Percentiles rank a stretch among this genome's conserved stretches.
These are phyloP conservation scores for Beauveria caledonica DNA, from an alignment of 2,329 filamentous ascomycete species.

Conservation along the genomic window DNA sequence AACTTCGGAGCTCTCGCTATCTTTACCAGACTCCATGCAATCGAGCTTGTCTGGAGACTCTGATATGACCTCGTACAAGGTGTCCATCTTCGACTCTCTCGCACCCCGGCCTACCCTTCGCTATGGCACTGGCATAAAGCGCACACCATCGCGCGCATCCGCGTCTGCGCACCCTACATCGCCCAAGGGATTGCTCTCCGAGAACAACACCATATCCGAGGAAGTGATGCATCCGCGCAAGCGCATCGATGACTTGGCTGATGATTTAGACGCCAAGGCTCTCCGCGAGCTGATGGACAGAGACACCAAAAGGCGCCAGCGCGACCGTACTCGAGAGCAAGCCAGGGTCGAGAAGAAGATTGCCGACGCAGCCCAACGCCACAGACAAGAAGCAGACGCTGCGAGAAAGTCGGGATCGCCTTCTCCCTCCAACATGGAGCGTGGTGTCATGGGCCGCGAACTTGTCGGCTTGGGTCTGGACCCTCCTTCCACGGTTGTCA, in stretches of 20 bases:
- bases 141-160: conserved; percentile 37
- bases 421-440: conserved; percentile 48
- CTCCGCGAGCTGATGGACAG: conserved; percentile 84
- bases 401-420: conserved; percentile 42
- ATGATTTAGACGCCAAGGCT: conserved; percentile 77
- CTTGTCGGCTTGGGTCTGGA: conserved; percentile 48
- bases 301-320: conserved; percentile 71
- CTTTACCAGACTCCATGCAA: conserved; percentile 63
- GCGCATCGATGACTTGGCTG: conserved; percentile 63
- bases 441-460: conserved; percentile 53
- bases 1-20: conserved; percentile 66
- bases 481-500: conserved; percentile 45
- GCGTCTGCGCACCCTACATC: conserved; percentile 41
- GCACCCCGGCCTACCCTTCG: conserved; percentile 78
- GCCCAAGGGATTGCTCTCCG: conserved; percentile 42
- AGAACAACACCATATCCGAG: conserved; percentile 49
- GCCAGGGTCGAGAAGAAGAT: conserved; percentile 59
- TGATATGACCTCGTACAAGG: conserved; percentile 65
- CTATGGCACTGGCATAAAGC: conserved; percentile 58
- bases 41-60: conserved; percentile 69
- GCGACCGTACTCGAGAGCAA: conserved; percentile 60
- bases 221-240: conserved; percentile 53
- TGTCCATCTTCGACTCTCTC: conserved; percentile 73
- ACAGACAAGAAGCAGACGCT: conserved; percentile 49
- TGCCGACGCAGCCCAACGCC: conserved; percentile 58